Conservation (phyloP, 768 basidiomycete species). For the Pholiota microspora region DNA sequence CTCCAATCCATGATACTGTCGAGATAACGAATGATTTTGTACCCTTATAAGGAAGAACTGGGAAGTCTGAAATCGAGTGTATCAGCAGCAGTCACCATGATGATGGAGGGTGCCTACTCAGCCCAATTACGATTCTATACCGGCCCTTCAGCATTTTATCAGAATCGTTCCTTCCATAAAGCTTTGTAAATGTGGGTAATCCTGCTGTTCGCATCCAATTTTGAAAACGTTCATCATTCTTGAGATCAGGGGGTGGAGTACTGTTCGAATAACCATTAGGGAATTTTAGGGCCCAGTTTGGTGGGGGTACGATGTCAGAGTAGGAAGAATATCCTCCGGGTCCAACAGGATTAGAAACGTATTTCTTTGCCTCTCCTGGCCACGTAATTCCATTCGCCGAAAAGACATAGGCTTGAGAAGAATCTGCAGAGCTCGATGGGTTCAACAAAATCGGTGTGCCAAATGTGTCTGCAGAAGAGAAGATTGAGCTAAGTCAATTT, state of each 20-base stretch:
- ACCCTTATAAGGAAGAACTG: slow-evolving; percentile 85
- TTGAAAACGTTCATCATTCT: slow-evolving; percentile 88
- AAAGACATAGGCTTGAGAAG: slow-evolving; percentile 62
- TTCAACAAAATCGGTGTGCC: slow-evolving; percentile 59
- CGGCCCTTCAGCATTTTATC: slow-evolving; percentile 66
- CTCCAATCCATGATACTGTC: slow-evolving; percentile 98
- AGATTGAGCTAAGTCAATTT: slow-evolving; percentile 3
- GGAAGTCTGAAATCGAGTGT: slow-evolving; percentile 67
- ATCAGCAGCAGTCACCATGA: slow-evolving; percentile 12
- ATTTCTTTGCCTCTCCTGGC: slow-evolving; percentile 93
- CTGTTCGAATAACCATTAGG: slow-evolving; percentile 68
- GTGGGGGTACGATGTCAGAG: slow-evolving; percentile 82
- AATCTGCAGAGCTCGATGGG: slow-evolving; percentile 42
- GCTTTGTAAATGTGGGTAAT: slow-evolving; percentile 93
- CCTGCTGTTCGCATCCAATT: slow-evolving; percentile 99
- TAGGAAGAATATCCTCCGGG: slow-evolving; percentile 50
- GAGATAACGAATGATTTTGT: slow-evolving; percentile 97
- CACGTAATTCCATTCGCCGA: slow-evolving; percentile 87
- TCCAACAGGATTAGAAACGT: slow-evolving; percentile 52
- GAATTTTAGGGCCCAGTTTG: slow-evolving; percentile 81
- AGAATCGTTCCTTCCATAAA: slow-evolving; percentile 89
- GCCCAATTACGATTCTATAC: slow-evolving; percentile 73
- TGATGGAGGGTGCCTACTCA: slow-evolving; percentile 60
- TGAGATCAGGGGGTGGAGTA: slow-evolving; percentile 71
- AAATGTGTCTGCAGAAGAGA: slow-evolving; percentile 65